Percentiles rank a stretch among this genome's conserved stretches.
phyloP scores from a whole-genome alignment of 371 early-diverging fungal genomes.

The Rhizomucor pusillus region DNA sequence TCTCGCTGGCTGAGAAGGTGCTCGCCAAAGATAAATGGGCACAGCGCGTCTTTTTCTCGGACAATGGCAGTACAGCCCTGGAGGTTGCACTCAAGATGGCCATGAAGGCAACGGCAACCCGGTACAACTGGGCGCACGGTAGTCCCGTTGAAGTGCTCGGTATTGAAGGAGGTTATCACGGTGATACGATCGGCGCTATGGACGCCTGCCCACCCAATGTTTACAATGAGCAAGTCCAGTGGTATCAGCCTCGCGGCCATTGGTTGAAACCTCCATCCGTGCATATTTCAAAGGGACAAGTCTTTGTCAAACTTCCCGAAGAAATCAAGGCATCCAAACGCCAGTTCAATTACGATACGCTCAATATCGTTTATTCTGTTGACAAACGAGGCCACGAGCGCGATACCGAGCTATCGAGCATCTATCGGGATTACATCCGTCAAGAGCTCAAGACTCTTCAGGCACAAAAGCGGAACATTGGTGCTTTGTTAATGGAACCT shows the following conservation, averaged over 20 bases:
- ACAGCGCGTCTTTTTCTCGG: conserved; percentile 71
- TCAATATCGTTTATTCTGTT: conserved; percentile 35
- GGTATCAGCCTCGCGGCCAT: conserved; percentile 75
- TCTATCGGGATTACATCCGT: conserved; percentile 54
- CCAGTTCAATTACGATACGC: conserved; percentile 23
- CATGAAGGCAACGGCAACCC: conserved; percentile 46
- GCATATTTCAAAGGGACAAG: conserved; percentile 55
- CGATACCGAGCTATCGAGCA: conserved; percentile 29
- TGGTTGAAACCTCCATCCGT: conserved; percentile 79
- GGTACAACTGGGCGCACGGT: conserved; percentile 36
- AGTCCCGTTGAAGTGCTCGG: conserved; percentile 62
- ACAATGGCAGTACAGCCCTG: conserved; percentile 79
- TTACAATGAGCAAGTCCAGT: conserved; percentile 73
- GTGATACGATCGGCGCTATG: conserved; percentile 87
- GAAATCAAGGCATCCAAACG: conserved; percentile 1
- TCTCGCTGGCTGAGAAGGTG: conserved; percentile 62
- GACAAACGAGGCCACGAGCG: conserved; percentile 13
- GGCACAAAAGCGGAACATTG: conserved; percentile 57
- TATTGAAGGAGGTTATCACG: conserved; percentile 79
- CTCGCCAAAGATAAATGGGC: conserved; percentile 72
- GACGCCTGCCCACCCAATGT: conserved; percentile 75
- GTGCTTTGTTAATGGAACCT: conserved; percentile 78
- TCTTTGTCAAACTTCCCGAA: conserved; percentile 44
- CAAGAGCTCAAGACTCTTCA: conserved; percentile 36
- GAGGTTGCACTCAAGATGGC: conserved; percentile 88